Conservation (phyloP, 176 grass and related monocot species). For the Oryza brachyantha region DNA sequence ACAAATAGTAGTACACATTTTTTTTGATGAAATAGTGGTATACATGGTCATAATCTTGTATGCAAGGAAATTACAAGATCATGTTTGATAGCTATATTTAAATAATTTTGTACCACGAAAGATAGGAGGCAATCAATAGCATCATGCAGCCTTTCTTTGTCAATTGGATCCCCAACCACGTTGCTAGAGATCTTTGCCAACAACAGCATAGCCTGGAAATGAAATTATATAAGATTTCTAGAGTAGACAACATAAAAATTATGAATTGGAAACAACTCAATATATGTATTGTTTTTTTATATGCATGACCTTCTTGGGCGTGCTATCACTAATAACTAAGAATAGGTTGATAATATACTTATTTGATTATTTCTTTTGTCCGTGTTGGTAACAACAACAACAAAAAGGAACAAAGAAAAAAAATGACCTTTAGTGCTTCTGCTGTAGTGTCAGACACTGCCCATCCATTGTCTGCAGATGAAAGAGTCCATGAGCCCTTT, state of each 20-base stretch:
- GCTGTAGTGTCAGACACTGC: conserved; percentile 50
- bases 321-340: background rate
- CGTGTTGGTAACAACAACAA: too few species aligned
- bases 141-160: background rate
- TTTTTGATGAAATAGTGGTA: background rate
- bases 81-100: background rate
- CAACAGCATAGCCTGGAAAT: background rate
- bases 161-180: background rate
- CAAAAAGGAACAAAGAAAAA: background rate
- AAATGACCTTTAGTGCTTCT: conserved; percentile 55
- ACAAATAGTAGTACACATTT: too few species aligned
- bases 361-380: background rate
- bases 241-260: background rate
- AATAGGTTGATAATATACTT: background rate
- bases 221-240: background rate
- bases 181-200: background rate
- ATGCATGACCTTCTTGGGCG: background rate
- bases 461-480: conserved; percentile 62
- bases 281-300: too few species aligned
- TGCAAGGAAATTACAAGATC: background rate
- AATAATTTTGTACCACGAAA: background rate
- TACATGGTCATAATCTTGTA: too few species aligned
- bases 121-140: background rate
- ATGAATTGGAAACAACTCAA: background rate
- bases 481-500: conserved; percentile 62